These are phyloP conservation scores for Metschnikowia noctiluminum DNA, from an alignment of 805 yeast genomes.

Conservation along the genomic window DNA sequence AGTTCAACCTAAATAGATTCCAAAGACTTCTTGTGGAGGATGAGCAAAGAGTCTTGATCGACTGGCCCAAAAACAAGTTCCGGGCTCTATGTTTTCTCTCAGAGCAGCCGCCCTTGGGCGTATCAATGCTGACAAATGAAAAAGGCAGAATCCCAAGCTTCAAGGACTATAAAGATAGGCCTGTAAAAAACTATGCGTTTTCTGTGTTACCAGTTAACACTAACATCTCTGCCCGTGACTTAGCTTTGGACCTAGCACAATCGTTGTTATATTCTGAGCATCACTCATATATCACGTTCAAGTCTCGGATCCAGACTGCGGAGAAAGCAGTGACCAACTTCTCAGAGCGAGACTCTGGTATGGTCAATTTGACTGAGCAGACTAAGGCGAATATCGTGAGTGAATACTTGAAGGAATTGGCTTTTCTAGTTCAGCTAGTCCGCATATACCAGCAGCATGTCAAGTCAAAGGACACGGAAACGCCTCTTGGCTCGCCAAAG, in stretches of 20 bases:
- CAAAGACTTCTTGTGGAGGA: conserved; percentile 43
- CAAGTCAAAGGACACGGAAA: conserved; percentile 11
- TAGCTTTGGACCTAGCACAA: conserved; percentile 32
- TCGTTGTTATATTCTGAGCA: conserved; percentile 61
- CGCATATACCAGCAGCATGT: conserved; percentile 48
- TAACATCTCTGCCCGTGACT: conserved; percentile 14
- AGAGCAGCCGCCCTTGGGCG: conserved; percentile 34
- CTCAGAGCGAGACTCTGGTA: background rate
- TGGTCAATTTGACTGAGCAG: conserved; percentile 23
- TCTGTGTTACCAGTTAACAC: conserved; percentile 19
- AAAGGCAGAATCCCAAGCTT: conserved; percentile 6
- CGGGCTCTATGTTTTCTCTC: conserved; percentile 57
- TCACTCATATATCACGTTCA: conserved; percentile 30
- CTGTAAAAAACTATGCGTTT: conserved; percentile 21
- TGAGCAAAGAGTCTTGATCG: conserved; percentile 63
- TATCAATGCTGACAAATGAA: too few relatives aligned
- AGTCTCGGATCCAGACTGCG: conserved; percentile 38
- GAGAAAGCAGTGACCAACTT: conserved; percentile 23
- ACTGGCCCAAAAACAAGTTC: conserved; percentile 64
- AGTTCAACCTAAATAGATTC: conserved; percentile 50
- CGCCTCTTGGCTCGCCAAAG: conserved; percentile 5
- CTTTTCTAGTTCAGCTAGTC: conserved; percentile 62
- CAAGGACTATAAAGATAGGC: conserved; percentile 23
- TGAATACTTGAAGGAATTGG: conserved; percentile 48
- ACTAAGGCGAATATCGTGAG: conserved; percentile 43